Evolutionary conservation across 768 basidiomycete species (phyloP).

Genomic region (Tricholoma bakamatsutake): DNA sequence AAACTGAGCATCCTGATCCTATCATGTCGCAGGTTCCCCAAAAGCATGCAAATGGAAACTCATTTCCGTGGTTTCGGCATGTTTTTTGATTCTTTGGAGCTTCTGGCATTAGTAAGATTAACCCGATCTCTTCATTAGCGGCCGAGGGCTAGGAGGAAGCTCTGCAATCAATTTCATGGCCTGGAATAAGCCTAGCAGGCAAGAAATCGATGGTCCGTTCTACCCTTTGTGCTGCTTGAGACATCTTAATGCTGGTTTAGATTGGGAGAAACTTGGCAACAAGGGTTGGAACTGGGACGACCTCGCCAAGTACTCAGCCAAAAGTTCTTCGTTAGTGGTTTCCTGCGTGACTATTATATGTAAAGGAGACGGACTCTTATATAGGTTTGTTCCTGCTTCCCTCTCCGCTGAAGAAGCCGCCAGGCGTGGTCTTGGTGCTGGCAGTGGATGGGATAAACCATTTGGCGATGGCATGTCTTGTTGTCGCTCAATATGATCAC

Average conservation of each 20-base stretch:
- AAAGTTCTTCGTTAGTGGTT: not conserved
- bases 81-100: not conserved
- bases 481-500: not conserved
- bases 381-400: not conserved
- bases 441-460: not conserved
- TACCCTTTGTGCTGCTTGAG: not conserved
- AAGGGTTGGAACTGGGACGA: slow-evolving; percentile 46
- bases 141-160: slow-evolving; percentile 28
- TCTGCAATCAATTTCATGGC: slow-evolving; percentile 36
- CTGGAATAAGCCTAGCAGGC: slow-evolving; percentile 23
- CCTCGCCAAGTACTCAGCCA: slow-evolving; percentile 26
- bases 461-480: not conserved
- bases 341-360: not conserved
- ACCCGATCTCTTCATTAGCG: not conserved
- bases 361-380: not conserved
- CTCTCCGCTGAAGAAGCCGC: not conserved
- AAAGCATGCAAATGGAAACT: not conserved
- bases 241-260: not conserved
- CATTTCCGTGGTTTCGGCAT: not conserved
- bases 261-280: slow-evolving; percentile 38
- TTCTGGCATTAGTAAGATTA: not conserved
- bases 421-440: not conserved
- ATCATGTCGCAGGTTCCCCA: not conserved
- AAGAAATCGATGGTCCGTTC: slow-evolving; percentile 21
- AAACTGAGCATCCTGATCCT: not conserved